Conservation (phyloP, 2,329 filamentous ascomycete species). For the Rhytidhysteron rufulum region DNA sequence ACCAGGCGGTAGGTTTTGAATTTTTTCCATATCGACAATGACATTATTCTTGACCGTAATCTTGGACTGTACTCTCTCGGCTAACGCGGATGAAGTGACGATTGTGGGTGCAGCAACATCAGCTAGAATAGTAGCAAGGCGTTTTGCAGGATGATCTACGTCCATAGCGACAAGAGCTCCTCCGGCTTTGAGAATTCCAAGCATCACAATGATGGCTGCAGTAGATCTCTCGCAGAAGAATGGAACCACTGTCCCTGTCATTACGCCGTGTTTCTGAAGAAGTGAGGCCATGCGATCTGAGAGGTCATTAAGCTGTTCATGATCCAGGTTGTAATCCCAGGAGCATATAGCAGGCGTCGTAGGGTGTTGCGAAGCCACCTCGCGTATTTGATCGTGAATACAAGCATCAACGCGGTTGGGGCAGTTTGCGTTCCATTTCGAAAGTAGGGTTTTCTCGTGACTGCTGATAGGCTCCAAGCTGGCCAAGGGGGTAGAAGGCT, state of each 20-base stretch:
- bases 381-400: too few species aligned
- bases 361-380: too few species aligned
- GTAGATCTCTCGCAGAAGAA: constrained; percentile 37
- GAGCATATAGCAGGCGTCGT: constrained; percentile 6
- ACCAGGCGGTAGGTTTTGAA: too few species aligned
- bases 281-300: constrained; percentile 17
- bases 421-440: too few species aligned
- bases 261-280: constrained; percentile 20
- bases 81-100: too few species aligned
- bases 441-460: constrained; percentile 6
- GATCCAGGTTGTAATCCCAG: constrained; percentile 28
- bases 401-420: too few species aligned
- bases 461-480: constrained; percentile 8
- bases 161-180: constrained; percentile 10
- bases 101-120: too few species aligned
- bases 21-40: too few species aligned
- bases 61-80: too few species aligned
- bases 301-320: constrained; percentile 22
- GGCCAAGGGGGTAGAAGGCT: too few species aligned
- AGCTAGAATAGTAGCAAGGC: too few species aligned
- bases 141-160: constrained; percentile 7
- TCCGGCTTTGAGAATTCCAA: constrained; percentile 37
- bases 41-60: too few species aligned
- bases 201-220: constrained; percentile 30
- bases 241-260: constrained; percentile 27